Percentiles rank a stretch among this genome's conserved stretches.
These are phyloP conservation scores for Magnaporthales sp. DNA, from an alignment of 2,329 filamentous ascomycete genomes.

Conservation along the genomic window DNA sequence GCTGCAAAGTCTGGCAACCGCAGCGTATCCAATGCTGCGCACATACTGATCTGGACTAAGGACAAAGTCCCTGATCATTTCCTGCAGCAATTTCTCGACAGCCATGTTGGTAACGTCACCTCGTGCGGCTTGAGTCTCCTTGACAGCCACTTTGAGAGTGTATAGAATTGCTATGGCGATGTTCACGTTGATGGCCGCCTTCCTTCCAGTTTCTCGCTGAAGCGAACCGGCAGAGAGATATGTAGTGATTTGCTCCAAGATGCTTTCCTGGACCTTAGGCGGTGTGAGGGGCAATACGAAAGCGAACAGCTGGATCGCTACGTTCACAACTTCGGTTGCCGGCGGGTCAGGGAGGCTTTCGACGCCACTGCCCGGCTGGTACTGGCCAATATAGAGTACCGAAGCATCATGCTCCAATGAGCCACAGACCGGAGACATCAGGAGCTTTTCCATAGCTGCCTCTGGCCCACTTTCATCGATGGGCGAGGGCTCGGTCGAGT, in stretches of 20 bases:
- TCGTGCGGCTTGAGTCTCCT: conserved; percentile 63
- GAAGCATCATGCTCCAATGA: conserved; percentile 87
- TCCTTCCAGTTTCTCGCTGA: conserved; percentile 79
- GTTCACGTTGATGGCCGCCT: conserved; percentile 86
- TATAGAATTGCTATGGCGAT: conserved; percentile 73
- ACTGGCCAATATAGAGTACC: conserved; percentile 56
- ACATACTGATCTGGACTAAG: conserved; percentile 79
- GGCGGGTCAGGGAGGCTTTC: conserved; percentile 61
- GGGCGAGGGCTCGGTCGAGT: conserved; percentile 29
- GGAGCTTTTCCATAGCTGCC: conserved; percentile 50
- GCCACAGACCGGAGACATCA: conserved; percentile 66
- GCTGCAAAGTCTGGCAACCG: conserved; percentile 77
- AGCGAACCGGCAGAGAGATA: conserved; percentile 75
- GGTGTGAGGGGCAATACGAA: conserved; percentile 84
- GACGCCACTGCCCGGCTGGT: neutral
- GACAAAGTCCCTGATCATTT: conserved; percentile 63
- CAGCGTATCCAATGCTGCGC: conserved; percentile 75
- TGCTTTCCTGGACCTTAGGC: conserved; percentile 89
- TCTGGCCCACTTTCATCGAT: conserved; percentile 52
- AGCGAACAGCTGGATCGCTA: conserved; percentile 87
- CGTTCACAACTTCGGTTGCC: conserved; percentile 87
- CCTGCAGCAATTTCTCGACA: conserved; percentile 78
- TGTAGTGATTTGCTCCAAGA: conserved; percentile 85
- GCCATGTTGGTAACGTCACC: conserved; percentile 67
- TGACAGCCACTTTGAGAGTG: conserved; percentile 74